Base-by-base conservation (phyloP, 2,329 filamentous ascomycete genomes). In the Chaetomiaceae sp. region DNA sequence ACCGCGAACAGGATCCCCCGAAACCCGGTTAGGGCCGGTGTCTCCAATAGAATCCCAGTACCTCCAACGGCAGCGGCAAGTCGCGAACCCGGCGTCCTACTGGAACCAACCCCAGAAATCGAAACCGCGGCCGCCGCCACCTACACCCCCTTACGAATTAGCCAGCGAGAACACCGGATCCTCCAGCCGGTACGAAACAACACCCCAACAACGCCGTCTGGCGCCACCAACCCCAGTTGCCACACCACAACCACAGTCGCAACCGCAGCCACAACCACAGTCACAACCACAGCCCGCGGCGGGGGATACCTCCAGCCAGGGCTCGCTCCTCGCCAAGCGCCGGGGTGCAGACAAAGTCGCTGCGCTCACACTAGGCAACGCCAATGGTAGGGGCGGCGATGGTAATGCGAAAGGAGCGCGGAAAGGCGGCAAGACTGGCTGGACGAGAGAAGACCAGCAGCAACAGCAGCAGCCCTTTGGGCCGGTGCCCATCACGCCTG, bases 281-380 rank as follows among this genome's bases (percentile, higher is more conserved):
- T 18, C 20, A 8, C 48, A 32, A 20, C 25, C 8, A 16, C 46
- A 30, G 11, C 9, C 23, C 20, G 27, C 27, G 9, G 18, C 16
- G 10, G 6, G 23, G 25, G 40, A 36, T 4, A 33, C 36, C 23
- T 33, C 44, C 2, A 47, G 33, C 16, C 53, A 48, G 33, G 72
- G 72, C 45, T 72, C 75, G 4, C 72, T 81, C 27, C 72, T 81
- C 8, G 73, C 76, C 20, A 81, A 81, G 62, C 72, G 79, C 4
- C 64, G 80, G 18, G 78, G 79, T 6, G 68, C 66, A 23, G 73
- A 76, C 47, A 74, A 73, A 51, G 78, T 77, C 0, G 74, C 74
- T 2, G 68, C 72, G 42, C 71, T 82, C 58, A 62, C 71, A 38
- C 66, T 76, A 3, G 25, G 16, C 20, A 27, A 21, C 6, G n/a